phyloP scores from a whole-genome alignment of 345 rosid genomes.

The Gossypium herbaceum region DNA sequence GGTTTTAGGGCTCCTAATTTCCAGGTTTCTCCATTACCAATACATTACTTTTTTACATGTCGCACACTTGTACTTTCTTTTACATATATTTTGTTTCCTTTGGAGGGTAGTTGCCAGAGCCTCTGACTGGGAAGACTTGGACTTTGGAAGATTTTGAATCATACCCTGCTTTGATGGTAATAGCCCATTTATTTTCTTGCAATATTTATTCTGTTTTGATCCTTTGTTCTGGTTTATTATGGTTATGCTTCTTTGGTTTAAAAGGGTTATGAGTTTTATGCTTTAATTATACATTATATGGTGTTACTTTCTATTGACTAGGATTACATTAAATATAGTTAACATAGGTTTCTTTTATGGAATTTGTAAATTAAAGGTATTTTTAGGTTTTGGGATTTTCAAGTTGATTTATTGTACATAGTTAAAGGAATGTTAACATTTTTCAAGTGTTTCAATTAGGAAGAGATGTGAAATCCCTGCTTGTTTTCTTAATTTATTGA shows the following conservation, averaged over 20 bases:
- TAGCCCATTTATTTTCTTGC: conserved; percentile 1
- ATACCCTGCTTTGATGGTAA: conserved; percentile 74
- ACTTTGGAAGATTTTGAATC: conserved; percentile 74
- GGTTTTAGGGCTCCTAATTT: conserved; percentile 68
- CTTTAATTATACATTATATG: not conserved
- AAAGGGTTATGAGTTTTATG: not conserved
- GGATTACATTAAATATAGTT: not conserved
- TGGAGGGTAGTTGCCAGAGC: conserved; percentile 60
- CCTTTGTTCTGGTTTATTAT: not conserved
- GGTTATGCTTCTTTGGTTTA: not conserved
- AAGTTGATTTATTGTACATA: not conserved
- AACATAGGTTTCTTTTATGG: not conserved
- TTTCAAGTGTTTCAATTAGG: not conserved
- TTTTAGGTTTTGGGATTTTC: not conserved
- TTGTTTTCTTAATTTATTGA: not conserved
- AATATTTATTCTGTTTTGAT: not conserved
- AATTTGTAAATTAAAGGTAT: not conserved
- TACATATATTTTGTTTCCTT: conserved; percentile 2
- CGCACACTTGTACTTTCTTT: not conserved
- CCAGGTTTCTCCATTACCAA: conserved; percentile 35
- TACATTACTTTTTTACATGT: not conserved
- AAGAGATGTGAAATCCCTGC: not conserved
- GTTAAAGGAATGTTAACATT: not conserved
- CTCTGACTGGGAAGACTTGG: conserved; percentile 77
- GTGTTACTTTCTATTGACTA: not conserved